These are phyloP conservation scores for Blepharisma japonicum DNA, from an alignment of 73 alveolate genomes.

Conservation along the genomic window DNA sequence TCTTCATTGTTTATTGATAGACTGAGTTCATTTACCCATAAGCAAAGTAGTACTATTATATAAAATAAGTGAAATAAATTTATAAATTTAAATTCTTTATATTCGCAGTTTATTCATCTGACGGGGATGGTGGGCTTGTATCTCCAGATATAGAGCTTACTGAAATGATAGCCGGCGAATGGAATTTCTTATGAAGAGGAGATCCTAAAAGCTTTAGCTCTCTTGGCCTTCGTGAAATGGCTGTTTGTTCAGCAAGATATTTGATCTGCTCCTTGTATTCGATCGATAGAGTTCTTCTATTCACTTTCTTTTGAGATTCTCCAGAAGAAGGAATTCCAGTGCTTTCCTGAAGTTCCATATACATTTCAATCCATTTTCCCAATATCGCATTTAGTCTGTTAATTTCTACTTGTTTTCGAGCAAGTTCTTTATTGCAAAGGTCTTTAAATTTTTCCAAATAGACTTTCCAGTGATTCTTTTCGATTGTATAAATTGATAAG, in stretches of 20 bases:
- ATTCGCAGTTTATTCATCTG: too few relatives aligned
- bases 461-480: constrained; percentile 35
- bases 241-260: neutral
- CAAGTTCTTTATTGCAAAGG: constrained; percentile 34
- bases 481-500: neutral
- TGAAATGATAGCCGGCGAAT: too few relatives aligned
- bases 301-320: too few relatives aligned
- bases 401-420: constrained; percentile 37
- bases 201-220: neutral
- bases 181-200: neutral
- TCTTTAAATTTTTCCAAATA: constrained; percentile 41
- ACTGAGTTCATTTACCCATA: too few relatives aligned
- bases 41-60: too few relatives aligned
- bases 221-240: neutral
- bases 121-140: neutral
- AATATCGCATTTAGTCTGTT: constrained; percentile 30
- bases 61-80: too few relatives aligned
- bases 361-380: constrained; percentile 46
- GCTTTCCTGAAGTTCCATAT: constrained; percentile 32
- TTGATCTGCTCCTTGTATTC: neutral
- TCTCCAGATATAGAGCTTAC: neutral
- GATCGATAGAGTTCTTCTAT: too few relatives aligned
- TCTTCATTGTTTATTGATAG: too few relatives aligned
- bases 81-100: too few relatives aligned
- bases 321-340: neutral